These are phyloP conservation scores for sunflower (Helianthus annuus) DNA, from an alignment of 129 eudicot genomes.

Conservation along the genomic window HanXRQr2.0-SUNRISE NC_035449.2:102907837-102908336, in stretches of 20 bases:
- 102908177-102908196: no score
- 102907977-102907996: constrained; percentile 32
- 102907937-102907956: constrained; percentile 38
- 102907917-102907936: constrained; percentile 33
- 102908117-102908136: neutral
- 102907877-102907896: constrained; percentile 30
- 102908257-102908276: no score
- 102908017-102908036: neutral
- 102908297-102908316: constrained; percentile 31
- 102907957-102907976: constrained; percentile 17
- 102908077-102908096: neutral
- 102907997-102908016: constrained; percentile 18
- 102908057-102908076: no score
- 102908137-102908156: no score
- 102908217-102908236: neutral
- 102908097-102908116: neutral
- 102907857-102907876: constrained; percentile 29
- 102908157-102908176: no score
- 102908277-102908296: constrained; percentile 12
- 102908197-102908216: no score
- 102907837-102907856: constrained; percentile 14
- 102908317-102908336: constrained; percentile 27
- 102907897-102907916: constrained; percentile 31
- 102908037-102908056: no score
- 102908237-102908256: no score